Conservation (phyloP, 1,139 yeast species). For the Meyerozyma carpophila region DNA sequence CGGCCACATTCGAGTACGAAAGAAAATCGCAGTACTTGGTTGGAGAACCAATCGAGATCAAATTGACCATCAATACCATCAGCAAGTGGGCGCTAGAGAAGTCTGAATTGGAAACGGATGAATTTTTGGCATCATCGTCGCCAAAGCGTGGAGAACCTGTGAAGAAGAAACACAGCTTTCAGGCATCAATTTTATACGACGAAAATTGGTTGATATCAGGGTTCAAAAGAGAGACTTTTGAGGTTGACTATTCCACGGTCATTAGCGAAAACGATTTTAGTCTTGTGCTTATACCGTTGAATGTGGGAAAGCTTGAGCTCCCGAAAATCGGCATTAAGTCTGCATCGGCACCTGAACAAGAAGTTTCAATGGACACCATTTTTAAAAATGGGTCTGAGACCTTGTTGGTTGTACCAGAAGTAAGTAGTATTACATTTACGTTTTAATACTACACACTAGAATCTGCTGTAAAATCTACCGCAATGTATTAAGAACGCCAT, state of each 20-base stretch:
- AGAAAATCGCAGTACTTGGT: slow-evolving; percentile 43
- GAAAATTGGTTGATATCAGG: slow-evolving; percentile 73
- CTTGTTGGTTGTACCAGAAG: slow-evolving; percentile 67
- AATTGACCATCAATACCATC: slow-evolving; percentile 39
- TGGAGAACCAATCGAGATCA: slow-evolving; percentile 55
- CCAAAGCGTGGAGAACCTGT: slow-evolving; percentile 10
- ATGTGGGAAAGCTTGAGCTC: slow-evolving; percentile 63
- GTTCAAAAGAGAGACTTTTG: slow-evolving; percentile 44
- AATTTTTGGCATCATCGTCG: slow-evolving; percentile 23
- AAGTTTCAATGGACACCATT: slow-evolving; percentile 52
- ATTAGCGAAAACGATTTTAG: slow-evolving; percentile 18
- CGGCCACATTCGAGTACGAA: slow-evolving; percentile 40
- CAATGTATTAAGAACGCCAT: no score
- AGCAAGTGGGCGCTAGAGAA: slow-evolving; percentile 34
- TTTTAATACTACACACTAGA: slow-evolving; percentile 25
- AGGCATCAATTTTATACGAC: slow-evolving; percentile 27
- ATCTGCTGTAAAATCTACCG: no score
- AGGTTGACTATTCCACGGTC: slow-evolving; percentile 14
- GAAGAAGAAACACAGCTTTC: slow-evolving; percentile 15
- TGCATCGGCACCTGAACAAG: slow-evolving; percentile 21
- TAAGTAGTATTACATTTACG: slow-evolving; percentile 55
- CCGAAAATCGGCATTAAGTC: slow-evolving; percentile 52
- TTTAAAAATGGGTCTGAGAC: slow-evolving; percentile 65
- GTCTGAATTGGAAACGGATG: slow-evolving; percentile 2
- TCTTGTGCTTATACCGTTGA: slow-evolving; percentile 63